Percentiles rank a stretch among this genome's conserved stretches.
phyloP scores from a whole-genome alignment of 1,139 yeast species.

The Lodderomyces orthopsilosis region DNA sequence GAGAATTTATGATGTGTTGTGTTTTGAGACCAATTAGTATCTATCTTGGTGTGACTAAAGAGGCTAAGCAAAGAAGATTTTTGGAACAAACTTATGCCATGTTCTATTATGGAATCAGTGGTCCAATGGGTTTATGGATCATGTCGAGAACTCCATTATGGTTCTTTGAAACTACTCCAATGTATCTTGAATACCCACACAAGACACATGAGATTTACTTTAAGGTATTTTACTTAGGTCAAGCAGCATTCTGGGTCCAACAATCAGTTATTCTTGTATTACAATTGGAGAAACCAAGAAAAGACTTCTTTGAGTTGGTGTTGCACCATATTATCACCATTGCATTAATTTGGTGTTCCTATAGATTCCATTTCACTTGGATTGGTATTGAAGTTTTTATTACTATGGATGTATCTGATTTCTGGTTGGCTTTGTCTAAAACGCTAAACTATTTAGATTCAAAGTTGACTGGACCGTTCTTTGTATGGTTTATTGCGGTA shows the following conservation, averaged over 20 bases:
- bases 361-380: conserved; percentile 93
- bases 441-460: conserved; percentile 81
- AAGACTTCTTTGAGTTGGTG: conserved; percentile 86
- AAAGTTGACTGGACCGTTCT: conserved; percentile 59
- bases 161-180: conserved; percentile 81
- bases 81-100: conserved; percentile 91
- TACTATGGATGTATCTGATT: conserved; percentile 95
- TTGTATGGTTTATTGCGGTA: conserved; percentile 58
- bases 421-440: conserved; percentile 81
- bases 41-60: conserved; percentile 49
- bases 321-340: conserved; percentile 93
- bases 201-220: conserved; percentile 65
- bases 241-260: conserved; percentile 97
- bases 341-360: conserved; percentile 83
- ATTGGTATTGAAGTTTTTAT: conserved; percentile 89
- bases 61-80: conserved; percentile 69
- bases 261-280: conserved; percentile 79
- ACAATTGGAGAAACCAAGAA: conserved; percentile 92
- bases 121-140: conserved; percentile 86
- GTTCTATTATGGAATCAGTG: conserved; percentile 74
- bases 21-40: conserved; percentile 71
- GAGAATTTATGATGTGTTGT: conserved; percentile 89
- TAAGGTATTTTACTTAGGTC: conserved; percentile 82
- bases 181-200: conserved; percentile 84
- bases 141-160: conserved; percentile 84